These are phyloP conservation scores for Otatea glauca DNA, from an alignment of 176 grass and related monocot genomes.

Conservation along the genomic window DNA sequence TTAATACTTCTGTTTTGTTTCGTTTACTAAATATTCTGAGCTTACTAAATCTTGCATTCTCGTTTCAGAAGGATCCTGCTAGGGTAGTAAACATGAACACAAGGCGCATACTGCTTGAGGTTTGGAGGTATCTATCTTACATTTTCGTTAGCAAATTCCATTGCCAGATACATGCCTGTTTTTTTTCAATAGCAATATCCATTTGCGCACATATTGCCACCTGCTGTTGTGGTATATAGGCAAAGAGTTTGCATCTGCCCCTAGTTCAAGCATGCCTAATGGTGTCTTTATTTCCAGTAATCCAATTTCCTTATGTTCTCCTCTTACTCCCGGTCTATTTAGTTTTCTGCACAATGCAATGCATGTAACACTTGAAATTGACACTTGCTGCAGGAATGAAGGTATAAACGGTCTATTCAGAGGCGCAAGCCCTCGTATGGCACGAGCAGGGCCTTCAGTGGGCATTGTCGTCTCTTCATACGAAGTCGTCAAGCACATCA, in stretches of 20 bases:
- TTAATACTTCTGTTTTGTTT: not conserved
- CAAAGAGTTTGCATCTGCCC: no score
- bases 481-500: conserved; percentile 80
- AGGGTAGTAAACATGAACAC: conserved; percentile 81
- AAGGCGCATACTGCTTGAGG: conserved; percentile 66
- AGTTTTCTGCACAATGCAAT: conserved; percentile 5
- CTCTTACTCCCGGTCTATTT: no score
- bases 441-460: conserved; percentile 79
- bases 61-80: conserved; percentile 78
- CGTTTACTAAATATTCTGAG: not conserved
- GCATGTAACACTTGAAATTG: not conserved
- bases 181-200: not conserved
- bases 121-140: conserved; percentile 75
- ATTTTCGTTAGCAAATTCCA: not conserved
- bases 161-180: not conserved
- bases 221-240: not conserved
- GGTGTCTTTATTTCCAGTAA: not conserved
- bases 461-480: conserved; percentile 91
- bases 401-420: conserved; percentile 73
- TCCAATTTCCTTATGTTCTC: not conserved
- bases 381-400: conserved; percentile 68
- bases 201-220: not conserved
- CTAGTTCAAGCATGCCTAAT: not conserved
- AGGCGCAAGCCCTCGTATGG: conserved; percentile 78
- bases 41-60: conserved; percentile 33